Percentiles rank a stretch among this genome's conserved stretches.
Conservation (phyloP, 768 basidiomycete genomes). For the Rhodotorula diobovata region DNA sequence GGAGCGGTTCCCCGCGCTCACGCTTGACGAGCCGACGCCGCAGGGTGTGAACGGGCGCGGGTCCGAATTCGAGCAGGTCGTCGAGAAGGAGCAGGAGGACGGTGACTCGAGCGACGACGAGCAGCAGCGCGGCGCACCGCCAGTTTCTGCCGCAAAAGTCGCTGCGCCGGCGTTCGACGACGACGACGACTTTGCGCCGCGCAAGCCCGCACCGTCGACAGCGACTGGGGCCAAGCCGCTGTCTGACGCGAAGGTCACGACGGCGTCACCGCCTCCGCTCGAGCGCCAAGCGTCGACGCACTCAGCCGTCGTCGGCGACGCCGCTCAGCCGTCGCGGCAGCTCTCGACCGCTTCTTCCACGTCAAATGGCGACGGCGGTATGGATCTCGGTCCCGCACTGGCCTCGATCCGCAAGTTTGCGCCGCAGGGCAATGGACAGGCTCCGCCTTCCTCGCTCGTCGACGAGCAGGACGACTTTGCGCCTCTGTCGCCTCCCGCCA, state of each 20-base stretch:
- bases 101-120: conserved; percentile 38
- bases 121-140: background rate
- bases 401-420: conserved; percentile 38
- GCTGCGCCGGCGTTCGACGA: conserved; percentile 14
- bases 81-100: conserved; percentile 24
- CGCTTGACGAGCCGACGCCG: background rate
- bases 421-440: background rate
- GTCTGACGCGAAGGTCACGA: background rate
- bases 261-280: background rate
- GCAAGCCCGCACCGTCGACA: background rate
- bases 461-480: conserved; percentile 12
- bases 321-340: background rate
- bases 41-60: too few relatives aligned
- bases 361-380: conserved; percentile 15
- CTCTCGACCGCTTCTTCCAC: background rate
- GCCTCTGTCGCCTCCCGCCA: background rate
- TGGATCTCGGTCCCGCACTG: conserved; percentile 37
- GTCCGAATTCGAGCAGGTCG: conserved; percentile 11
- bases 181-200: conserved; percentile 27
- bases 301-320: fast-evolving
- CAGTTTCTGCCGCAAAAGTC: background rate
- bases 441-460: background rate
- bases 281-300: background rate
- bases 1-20: conserved; percentile 35
- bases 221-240: background rate